A percentile compares a stretch with the other conserved stretches of the same genome.
phyloP scores from a whole-genome alignment of 352 stramenopile genomes.

The Pythium aquatile region DNA sequence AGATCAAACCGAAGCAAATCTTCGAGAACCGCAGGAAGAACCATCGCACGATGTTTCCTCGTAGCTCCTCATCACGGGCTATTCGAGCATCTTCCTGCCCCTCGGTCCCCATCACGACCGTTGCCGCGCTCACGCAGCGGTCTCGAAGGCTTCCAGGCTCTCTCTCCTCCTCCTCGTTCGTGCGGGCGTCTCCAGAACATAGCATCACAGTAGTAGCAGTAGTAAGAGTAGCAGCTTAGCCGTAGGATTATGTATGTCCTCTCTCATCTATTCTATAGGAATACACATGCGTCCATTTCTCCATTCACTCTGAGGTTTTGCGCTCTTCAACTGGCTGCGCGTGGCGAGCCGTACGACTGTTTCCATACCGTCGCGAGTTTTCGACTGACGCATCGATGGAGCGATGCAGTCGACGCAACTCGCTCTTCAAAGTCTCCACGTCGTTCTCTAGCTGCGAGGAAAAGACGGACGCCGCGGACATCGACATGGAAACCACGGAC shows the following conservation, averaged over 20 bases:
- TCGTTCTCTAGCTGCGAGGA: constrained; percentile 25
- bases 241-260: constrained; percentile 1
- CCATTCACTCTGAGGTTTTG: not conserved
- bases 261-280: constrained; percentile 6
- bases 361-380: not conserved
- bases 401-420: constrained; percentile 24
- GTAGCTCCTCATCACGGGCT: constrained; percentile 26
- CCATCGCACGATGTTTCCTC: not conserved
- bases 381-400: constrained; percentile 24
- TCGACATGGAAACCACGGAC: constrained; percentile 16
- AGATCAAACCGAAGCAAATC: not conserved
- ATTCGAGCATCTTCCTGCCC: constrained; percentile 1
- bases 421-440: constrained; percentile 19
- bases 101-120: constrained; percentile 24
- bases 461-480: constrained; percentile 20
- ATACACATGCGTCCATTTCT: constrained; percentile 5
- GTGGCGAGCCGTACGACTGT: not conserved
- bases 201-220: not conserved
- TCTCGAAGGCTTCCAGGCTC: not conserved
- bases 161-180: not conserved
- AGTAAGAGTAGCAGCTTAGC: not conserved
- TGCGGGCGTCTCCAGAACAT: not conserved
- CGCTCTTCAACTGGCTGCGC: not conserved
- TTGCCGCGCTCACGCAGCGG: not conserved
- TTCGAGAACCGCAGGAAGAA: not conserved